Evolutionary conservation across 2,329 filamentous ascomycete species (phyloP).

Genomic region (Trichoderma endophyticum): DNA sequence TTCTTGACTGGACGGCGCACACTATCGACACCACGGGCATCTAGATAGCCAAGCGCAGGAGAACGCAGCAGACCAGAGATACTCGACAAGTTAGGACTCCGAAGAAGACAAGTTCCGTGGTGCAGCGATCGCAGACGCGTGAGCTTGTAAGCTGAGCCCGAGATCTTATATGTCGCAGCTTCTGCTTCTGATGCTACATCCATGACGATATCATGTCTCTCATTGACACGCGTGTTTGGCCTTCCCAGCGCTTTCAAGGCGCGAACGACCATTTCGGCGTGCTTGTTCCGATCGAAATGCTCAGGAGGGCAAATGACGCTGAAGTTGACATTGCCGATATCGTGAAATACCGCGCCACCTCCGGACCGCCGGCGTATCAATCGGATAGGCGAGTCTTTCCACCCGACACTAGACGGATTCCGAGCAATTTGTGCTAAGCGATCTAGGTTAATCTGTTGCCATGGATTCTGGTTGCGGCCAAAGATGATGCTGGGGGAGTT

Average conservation of each 20-base stretch:
- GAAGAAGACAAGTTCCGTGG: conserved; percentile 85
- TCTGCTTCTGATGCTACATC: conserved; percentile 36
- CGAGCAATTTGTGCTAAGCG: conserved; percentile 43
- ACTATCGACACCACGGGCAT: conserved; percentile 83
- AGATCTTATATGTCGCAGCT: conserved; percentile 66
- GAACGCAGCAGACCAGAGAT: conserved; percentile 72
- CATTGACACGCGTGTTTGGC: conserved; percentile 69
- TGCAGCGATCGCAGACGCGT: conserved; percentile 78
- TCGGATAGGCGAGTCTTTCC: conserved; percentile 36
- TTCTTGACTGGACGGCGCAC: conserved; percentile 83
- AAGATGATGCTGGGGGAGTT: conserved; percentile 87
- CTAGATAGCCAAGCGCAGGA: conserved; percentile 73
- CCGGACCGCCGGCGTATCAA: conserved; percentile 84
- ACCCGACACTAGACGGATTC: conserved; percentile 24
- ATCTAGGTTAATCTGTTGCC: conserved; percentile 80
- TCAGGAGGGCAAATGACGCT: conserved; percentile 79
- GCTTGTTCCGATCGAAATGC: conserved; percentile 76
- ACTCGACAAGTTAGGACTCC: conserved; percentile 67
- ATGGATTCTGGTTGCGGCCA: conserved; percentile 96
- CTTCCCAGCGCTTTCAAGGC: conserved; percentile 64
- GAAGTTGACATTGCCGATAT: conserved; percentile 91
- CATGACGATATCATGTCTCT: conserved; percentile 88
- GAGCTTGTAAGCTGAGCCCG: conserved; percentile 92
- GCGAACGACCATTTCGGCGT: conserved; percentile 90
- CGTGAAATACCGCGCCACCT: conserved; percentile 92